Evolutionary conservation across 805 yeast species (phyloP).

Genomic region (Ogataea paraovalis): DNA sequence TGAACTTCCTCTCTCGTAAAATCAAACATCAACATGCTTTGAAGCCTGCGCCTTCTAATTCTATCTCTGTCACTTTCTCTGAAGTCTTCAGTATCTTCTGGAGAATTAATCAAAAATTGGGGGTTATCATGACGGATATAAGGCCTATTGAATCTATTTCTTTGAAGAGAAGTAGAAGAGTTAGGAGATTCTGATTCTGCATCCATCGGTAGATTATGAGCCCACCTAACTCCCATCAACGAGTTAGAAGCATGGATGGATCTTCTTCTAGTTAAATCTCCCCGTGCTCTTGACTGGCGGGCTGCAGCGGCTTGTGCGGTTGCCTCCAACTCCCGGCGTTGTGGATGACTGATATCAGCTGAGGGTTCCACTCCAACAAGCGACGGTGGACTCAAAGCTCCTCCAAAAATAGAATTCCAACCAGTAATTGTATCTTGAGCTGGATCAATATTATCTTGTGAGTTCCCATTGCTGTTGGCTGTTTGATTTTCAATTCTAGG

Average conservation of each 20-base stretch:
- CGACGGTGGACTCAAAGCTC: neutral
- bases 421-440: neutral
- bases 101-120: conserved; percentile 5
- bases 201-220: conserved; percentile 4
- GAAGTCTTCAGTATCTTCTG: conserved; percentile 2
- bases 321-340: neutral
- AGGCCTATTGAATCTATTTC: conserved; percentile 11
- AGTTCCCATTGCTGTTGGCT: neutral
- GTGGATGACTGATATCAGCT: neutral
- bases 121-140: conserved; percentile 14
- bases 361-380: neutral
- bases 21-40: neutral
- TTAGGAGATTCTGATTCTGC: neutral
- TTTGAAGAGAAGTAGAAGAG: neutral
- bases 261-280: conserved; percentile 6
- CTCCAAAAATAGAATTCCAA: neutral
- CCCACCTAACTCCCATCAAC: conserved; percentile 3
- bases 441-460: neutral
- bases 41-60: neutral
- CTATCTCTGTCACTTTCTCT: neutral
- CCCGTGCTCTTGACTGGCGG: conserved; percentile 3
- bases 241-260: conserved; percentile 4
- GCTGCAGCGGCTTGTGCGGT: neutral
- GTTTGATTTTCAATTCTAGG: neutral
- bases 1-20: neutral